These are phyloP conservation scores for Cudoniella acicularis DNA, from an alignment of 495 filamentous ascomycete species.

Conservation along the genomic window DNA sequence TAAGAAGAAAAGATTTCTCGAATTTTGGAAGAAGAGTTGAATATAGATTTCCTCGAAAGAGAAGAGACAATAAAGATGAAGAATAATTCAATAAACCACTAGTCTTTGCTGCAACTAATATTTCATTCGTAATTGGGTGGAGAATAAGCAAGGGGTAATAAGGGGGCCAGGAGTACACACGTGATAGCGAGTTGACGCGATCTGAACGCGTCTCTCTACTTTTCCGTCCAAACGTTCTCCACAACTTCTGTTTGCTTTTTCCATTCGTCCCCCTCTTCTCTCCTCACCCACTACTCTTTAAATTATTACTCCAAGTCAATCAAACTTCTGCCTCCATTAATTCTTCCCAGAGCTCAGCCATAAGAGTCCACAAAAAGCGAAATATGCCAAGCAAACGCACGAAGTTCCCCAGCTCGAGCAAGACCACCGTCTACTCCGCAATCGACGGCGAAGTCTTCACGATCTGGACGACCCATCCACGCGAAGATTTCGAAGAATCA, in stretches of 20 bases:
- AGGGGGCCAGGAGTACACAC: too few relatives aligned
- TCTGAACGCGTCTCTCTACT: not conserved
- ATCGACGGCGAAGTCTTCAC: not conserved
- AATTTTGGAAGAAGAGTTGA: not conserved
- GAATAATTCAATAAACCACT: not conserved
- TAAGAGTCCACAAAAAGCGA: too few relatives aligned
- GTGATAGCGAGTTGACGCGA: not conserved
- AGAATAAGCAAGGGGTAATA: too few relatives aligned
- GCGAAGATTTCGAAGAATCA: not conserved
- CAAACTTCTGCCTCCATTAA: too few relatives aligned
- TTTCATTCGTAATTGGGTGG: too few relatives aligned
- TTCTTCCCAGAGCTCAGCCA: too few relatives aligned
- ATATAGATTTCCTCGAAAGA: not conserved
- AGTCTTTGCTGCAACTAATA: not conserved
- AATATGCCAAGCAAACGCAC: not conserved
- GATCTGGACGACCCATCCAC: not conserved
- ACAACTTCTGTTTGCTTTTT: too few relatives aligned
- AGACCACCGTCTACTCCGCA: not conserved
- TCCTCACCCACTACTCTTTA: not conserved
- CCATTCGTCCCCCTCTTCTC: not conserved
- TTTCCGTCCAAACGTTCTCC: not conserved
- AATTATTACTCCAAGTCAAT: not conserved
- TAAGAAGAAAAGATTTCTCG: constrained; percentile 2
- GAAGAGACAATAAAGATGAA: not conserved
- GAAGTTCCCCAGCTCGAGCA: not conserved